Conservation (phyloP, 2,329 filamentous ascomycete species). For the Leptosphaerulina australis region DNA sequence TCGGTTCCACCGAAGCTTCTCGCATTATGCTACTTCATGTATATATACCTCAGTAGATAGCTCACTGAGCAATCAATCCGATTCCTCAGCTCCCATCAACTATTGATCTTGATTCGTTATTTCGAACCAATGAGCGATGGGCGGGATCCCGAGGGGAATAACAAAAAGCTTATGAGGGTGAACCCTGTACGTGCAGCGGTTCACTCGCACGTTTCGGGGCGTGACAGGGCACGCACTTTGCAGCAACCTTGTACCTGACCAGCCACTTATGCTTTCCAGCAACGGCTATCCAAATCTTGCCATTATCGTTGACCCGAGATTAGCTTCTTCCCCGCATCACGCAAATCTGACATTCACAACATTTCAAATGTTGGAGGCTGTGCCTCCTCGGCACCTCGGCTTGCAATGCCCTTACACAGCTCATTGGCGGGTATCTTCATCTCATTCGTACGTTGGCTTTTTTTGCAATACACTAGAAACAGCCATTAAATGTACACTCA, state of each 20-base stretch:
- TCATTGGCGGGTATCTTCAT: conserved; percentile 1
- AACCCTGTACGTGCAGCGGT: conserved; percentile 26
- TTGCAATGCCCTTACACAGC: not conserved
- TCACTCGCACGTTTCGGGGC: conserved; percentile 21
- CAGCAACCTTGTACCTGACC: conserved; percentile 17
- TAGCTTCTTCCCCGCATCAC: conserved; percentile 15
- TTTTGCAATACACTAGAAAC: not conserved
- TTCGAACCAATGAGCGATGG: conserved; percentile 21
- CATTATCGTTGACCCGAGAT: conserved; percentile 1
- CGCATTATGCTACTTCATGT: too few species aligned
- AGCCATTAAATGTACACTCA: not conserved
- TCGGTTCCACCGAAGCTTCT: too few species aligned
- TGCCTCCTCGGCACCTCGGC: conserved; percentile 19
- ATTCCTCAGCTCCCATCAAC: too few species aligned
- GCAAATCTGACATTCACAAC: conserved; percentile 8
- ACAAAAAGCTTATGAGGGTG: conserved; percentile 30
- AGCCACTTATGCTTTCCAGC: conserved; percentile 8
- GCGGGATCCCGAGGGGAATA: conserved; percentile 24
- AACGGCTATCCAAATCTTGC: conserved; percentile 7
- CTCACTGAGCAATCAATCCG: too few species aligned
- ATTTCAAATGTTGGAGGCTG: not conserved
- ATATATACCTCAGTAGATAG: too few species aligned
- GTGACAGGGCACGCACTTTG: conserved; percentile 17
- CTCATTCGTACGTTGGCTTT: not conserved
- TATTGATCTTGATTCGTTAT: conserved; percentile 5